A percentile compares a stretch with the other conserved stretches of the same genome.
Conservation (phyloP, 495 filamentous ascomycete genomes). For the Cryomyces antarcticus region DNA sequence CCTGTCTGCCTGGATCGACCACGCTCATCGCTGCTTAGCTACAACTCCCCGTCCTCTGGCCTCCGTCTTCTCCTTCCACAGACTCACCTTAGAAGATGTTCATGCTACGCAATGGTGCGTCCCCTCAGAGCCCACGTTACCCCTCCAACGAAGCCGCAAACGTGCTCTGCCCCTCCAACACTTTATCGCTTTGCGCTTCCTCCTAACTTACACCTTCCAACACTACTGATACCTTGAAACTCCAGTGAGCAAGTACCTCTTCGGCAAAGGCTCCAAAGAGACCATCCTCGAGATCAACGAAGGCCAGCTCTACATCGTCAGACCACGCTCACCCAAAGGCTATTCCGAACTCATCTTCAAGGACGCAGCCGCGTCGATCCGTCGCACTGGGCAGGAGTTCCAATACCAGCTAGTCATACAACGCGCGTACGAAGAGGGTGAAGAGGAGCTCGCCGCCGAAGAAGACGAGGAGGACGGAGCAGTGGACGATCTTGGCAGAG, state of each 20-base stretch:
- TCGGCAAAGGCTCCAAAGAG: constrained; percentile 82
- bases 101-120: too few species aligned
- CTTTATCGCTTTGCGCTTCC: too few species aligned
- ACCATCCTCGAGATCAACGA: constrained; percentile 84
- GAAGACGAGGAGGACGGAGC: constrained; percentile 61
- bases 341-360: constrained; percentile 98
- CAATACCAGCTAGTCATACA: constrained; percentile 96
- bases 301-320: constrained; percentile 91
- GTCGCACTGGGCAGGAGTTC: constrained; percentile 78
- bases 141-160: too few species aligned
- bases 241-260: constrained; percentile 74
- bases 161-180: too few species aligned
- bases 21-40: too few species aligned
- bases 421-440: constrained; percentile 90
- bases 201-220: too few species aligned
- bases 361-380: constrained; percentile 78
- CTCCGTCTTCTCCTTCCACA: too few species aligned
- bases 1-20: too few species aligned
- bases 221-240: too few species aligned
- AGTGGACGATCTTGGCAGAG: constrained; percentile 37
- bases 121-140: too few species aligned
- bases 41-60: too few species aligned
- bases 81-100: too few species aligned
- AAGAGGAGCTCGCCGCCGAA: constrained; percentile 70
- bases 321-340: constrained; percentile 84